phyloP scores from a whole-genome alignment of 2,329 filamentous ascomycete species.

The Aspergillus bombycis region DNA sequence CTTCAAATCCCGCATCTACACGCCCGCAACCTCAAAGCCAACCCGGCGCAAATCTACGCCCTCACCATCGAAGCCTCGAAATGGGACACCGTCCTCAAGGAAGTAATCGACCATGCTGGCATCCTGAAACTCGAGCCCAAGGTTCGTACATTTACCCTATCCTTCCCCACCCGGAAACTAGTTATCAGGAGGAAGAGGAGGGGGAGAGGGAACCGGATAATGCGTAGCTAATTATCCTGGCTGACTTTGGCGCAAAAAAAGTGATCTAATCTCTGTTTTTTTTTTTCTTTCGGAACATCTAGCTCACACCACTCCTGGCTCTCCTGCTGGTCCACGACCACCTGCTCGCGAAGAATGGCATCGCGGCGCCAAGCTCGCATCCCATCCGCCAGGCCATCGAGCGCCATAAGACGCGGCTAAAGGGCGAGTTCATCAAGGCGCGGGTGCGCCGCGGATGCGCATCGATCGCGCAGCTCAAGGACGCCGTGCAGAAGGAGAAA shows the following conservation, averaged over 20 bases:
- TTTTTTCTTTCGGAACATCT: constrained; percentile 13
- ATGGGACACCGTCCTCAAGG: constrained; percentile 84
- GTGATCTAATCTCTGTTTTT: constrained; percentile 21
- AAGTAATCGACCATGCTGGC: constrained; percentile 81
- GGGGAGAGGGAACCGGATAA: neutral
- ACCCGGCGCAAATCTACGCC: constrained; percentile 82
- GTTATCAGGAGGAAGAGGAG: too few species aligned
- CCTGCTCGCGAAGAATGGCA: constrained; percentile 76
- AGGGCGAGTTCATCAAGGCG: constrained; percentile 79
- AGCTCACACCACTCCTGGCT: constrained; percentile 80
- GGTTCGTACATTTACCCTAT: constrained; percentile 55
- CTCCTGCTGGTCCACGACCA: constrained; percentile 86
- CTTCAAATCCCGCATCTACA: constrained; percentile 83
- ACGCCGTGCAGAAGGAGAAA: constrained; percentile 38
- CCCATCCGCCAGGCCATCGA: constrained; percentile 75
- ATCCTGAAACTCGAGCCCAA: constrained; percentile 81
- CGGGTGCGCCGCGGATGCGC: constrained; percentile 72
- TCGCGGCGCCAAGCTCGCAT: constrained; percentile 79
- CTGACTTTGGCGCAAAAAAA: constrained; percentile 44
- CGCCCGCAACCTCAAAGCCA: constrained; percentile 73
- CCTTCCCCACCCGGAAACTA: neutral
- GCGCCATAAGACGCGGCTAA: constrained; percentile 78
- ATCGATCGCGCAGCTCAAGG: constrained; percentile 66
- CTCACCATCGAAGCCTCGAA: constrained; percentile 84
- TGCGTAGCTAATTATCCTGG: constrained; percentile 18